Conservation (phyloP, 202 grass and related monocot genomes). For the Eragrostis tef region DNA sequence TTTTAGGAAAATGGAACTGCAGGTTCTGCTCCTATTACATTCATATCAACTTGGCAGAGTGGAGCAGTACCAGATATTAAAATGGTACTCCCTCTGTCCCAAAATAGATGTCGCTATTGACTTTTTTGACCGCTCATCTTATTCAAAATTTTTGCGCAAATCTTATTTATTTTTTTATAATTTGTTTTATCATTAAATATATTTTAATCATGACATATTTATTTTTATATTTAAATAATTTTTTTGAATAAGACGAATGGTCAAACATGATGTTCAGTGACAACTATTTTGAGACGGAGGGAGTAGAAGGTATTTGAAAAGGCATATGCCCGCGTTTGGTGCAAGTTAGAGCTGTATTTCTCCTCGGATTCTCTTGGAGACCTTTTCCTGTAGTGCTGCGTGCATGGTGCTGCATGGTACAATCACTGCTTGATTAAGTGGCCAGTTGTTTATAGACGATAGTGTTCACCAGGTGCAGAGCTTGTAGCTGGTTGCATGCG, state of each 20-base stretch:
- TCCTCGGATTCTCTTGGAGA: conserved; percentile 18
- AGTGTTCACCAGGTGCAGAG: conserved; percentile 37
- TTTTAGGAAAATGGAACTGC: background rate
- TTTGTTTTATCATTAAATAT: too few relatives aligned
- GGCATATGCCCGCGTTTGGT: conserved; percentile 45
- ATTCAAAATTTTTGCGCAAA: too few relatives aligned
- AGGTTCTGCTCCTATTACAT: conserved; percentile 17
- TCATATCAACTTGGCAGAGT: conserved; percentile 33
- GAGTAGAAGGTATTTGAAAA: conserved; percentile 19
- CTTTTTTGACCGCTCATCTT: too few relatives aligned
- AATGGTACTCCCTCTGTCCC: too few relatives aligned
- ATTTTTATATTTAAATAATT: too few relatives aligned
- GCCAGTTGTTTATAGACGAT: conserved; percentile 42
- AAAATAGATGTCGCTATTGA: too few relatives aligned
- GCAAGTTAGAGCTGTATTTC: conserved; percentile 40
- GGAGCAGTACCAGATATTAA: conserved; percentile 32
- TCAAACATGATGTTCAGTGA: too few relatives aligned
- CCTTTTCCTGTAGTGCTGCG: conserved; percentile 33
- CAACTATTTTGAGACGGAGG: too few relatives aligned
- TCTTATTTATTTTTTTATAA: too few relatives aligned
- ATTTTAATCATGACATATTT: too few relatives aligned
- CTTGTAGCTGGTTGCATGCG: conserved; percentile 27
- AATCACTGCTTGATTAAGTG: conserved; percentile 39
- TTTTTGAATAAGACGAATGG: too few relatives aligned
- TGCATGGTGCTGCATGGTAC: conserved; percentile 37